A percentile compares a stretch with the other conserved stretches of the same genome.
These are phyloP conservation scores for Fragosphaeria purpurea DNA, from an alignment of 2,329 filamentous ascomycete species.

Conservation along the genomic window DNA sequence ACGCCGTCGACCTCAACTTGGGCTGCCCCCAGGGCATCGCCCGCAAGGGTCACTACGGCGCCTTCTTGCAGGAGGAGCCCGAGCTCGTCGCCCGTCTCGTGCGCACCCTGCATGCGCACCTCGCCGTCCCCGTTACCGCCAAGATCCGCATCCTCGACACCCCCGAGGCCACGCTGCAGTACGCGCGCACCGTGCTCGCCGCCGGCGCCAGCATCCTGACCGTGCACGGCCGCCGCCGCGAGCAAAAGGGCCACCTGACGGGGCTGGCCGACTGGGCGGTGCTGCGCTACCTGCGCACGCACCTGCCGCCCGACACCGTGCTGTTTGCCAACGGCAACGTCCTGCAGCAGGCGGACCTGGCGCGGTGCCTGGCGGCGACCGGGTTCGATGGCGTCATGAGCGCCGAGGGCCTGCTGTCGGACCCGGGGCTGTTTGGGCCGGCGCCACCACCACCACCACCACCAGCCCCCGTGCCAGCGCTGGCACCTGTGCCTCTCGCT, in stretches of 20 bases:
- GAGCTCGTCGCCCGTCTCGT: slow-evolving; percentile 74
- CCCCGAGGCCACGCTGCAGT: slow-evolving; percentile 74
- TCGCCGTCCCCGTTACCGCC: slow-evolving; percentile 80
- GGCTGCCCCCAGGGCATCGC: slow-evolving; percentile 96
- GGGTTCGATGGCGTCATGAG: slow-evolving; percentile 92
- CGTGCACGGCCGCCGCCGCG: slow-evolving; percentile 76
- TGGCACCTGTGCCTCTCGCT: not conserved
- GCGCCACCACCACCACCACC: slow-evolving; percentile 40
- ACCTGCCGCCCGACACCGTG: slow-evolving; percentile 76
- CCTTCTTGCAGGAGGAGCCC: slow-evolving; percentile 91
- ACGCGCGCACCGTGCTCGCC: slow-evolving; percentile 75
- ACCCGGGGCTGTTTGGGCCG: slow-evolving; percentile 74
- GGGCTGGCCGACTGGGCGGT: slow-evolving; percentile 87
- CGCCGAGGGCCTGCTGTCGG: slow-evolving; percentile 87
- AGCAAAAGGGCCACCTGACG: slow-evolving; percentile 94
- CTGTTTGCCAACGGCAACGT: slow-evolving; percentile 97
- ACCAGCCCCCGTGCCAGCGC: too few species aligned
- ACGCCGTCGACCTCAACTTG: slow-evolving; percentile 90
- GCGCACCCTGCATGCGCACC: slow-evolving; percentile 65
- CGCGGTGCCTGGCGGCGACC: slow-evolving; percentile 67
- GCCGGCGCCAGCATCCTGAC: slow-evolving; percentile 91
- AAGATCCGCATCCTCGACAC: slow-evolving; percentile 90
- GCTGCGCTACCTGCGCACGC: slow-evolving; percentile 72
- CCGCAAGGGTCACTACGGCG: slow-evolving; percentile 79
- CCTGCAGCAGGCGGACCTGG: slow-evolving; percentile 67